Base-by-base conservation (phyloP, 2,329 filamentous ascomycete species). In the Ceratocystiopsis sp. region DNA sequence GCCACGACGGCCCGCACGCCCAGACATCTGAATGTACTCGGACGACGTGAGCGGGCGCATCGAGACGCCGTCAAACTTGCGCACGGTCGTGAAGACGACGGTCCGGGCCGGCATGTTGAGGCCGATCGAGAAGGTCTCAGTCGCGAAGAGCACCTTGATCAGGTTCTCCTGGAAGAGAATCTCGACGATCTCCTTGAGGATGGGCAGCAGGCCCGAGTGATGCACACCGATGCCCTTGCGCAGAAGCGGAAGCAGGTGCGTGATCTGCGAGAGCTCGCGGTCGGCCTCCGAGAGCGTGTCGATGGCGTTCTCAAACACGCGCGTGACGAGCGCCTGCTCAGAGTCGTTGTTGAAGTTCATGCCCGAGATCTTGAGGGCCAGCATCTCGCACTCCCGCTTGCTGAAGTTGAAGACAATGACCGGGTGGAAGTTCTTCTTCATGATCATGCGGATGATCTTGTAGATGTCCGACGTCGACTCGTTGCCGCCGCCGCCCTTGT, bases 331-430 rank as follows among this genome's bases (percentile, higher is more conserved):
- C 19, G 77, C 78, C 60, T 94, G 93, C 61, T 98, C 91, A 0
- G 84, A 87, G 18, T 94, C 85, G 51, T 94, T 86, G 63, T 98
- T 98, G 72, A 98, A 95, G 39, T 84, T 79, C 55, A 96, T 73
- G 47, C 76, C 74, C 42, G 79, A 89, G 65, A 95, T 87, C 52
- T 85, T 75, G 39, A 98, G 67, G 2, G 91, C 91, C 60, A 91
- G 78, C 49, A 79, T 78, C 63, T 98, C 91, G 58, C 89, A 95
- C 55, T 96, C 89, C 51, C 89, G 75, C 67, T 98, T 98, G 70
- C 87, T 95, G 66, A 98, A 98, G 62, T 89, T 96, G 73, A 98
- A 98, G 35, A 98, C 86, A 57, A 98, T 98, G 54, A 96, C 91
- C 0, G 91, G 91, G 55, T 98, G 95, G 63, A 91, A 93, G 57